Evolutionary conservation across 305 asterid genomes (phyloP).

Genomic region (Solanum hybrid): DNA sequence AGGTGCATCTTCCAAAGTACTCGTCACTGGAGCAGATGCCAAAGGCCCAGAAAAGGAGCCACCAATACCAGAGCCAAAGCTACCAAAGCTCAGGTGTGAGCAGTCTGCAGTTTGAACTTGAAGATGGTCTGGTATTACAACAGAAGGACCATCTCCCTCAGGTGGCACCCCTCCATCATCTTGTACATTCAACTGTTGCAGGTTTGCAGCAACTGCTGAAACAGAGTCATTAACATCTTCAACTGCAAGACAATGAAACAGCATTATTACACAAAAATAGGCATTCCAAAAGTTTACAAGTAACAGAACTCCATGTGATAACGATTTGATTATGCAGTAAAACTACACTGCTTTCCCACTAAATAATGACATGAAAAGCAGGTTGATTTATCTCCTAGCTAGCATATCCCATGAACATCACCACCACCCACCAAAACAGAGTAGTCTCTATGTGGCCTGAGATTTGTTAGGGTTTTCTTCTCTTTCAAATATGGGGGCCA

Average conservation of each 20-base stretch:
- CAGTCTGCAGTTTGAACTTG: constrained; percentile 74
- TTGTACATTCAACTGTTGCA: constrained; percentile 58
- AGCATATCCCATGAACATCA: not conserved
- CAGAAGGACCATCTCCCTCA: constrained; percentile 55
- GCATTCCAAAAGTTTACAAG: not conserved
- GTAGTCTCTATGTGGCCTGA: not conserved
- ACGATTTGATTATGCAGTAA: not conserved
- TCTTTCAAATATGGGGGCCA: not conserved
- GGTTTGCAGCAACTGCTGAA: constrained; percentile 50
- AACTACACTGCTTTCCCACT: not conserved
- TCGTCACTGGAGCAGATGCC: constrained; percentile 42
- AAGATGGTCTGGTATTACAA: constrained; percentile 78
- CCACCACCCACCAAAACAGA: not conserved
- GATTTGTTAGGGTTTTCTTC: not conserved
- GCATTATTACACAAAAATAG: not conserved
- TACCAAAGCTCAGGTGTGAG: constrained; percentile 89
- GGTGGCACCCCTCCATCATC: constrained; percentile 35
- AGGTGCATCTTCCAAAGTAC: constrained; percentile 43
- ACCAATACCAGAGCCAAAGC: constrained; percentile 54
- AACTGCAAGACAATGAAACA: constrained; percentile 34
- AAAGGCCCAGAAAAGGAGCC: constrained; percentile 35
- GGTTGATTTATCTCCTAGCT: not conserved
- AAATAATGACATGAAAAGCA: not conserved
- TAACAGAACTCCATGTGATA: not conserved
- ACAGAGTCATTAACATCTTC: constrained; percentile 45